These are phyloP conservation scores for Claviceps sp. DNA, from an alignment of 2,329 filamentous ascomycete species.

Conservation along the genomic window DNA sequence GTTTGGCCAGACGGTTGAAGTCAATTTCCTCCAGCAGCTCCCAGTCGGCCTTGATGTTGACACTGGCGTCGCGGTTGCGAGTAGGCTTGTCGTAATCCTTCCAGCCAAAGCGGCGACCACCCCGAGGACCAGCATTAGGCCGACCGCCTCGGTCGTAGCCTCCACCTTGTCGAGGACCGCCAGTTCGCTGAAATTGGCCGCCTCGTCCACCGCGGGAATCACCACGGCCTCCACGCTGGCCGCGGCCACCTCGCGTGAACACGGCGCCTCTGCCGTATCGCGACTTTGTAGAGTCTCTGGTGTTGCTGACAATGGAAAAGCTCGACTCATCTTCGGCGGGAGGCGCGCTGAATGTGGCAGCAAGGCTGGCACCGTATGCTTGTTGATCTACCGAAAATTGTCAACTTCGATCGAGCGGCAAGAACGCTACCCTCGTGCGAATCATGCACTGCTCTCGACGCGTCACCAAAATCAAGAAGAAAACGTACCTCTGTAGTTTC, in stretches of 20 bases:
- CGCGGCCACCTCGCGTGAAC: constrained; percentile 69
- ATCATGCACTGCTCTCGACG: no score
- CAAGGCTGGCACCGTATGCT: constrained; percentile 84
- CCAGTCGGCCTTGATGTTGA: constrained; percentile 96
- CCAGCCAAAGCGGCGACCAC: constrained; percentile 88
- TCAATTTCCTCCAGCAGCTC: constrained; percentile 95
- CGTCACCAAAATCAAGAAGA: not conserved
- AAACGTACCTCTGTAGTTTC: constrained; percentile 73
- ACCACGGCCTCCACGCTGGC: constrained; percentile 58
- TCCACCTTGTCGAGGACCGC: constrained; percentile 48
- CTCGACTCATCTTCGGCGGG: constrained; percentile 89
- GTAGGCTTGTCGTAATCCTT: constrained; percentile 98
- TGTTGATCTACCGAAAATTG: constrained; percentile 59
- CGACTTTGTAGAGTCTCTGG: constrained; percentile 70
- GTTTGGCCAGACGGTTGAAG: constrained; percentile 85
- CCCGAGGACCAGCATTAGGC: constrained; percentile 50
- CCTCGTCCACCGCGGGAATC: constrained; percentile 44
- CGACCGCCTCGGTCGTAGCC: constrained; percentile 64
- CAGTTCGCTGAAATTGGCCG: constrained; percentile 55
- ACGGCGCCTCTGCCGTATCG: constrained; percentile 82
- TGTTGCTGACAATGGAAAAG: constrained; percentile 97
- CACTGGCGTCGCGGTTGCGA: constrained; percentile 87
- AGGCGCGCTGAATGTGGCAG: constrained; percentile 78
- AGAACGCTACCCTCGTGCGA: not conserved
- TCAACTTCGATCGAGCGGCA: not conserved